Evolutionary conservation across 352 stramenopile genomes (phyloP).

Genomic region (Blastocystis sp.): DNA sequence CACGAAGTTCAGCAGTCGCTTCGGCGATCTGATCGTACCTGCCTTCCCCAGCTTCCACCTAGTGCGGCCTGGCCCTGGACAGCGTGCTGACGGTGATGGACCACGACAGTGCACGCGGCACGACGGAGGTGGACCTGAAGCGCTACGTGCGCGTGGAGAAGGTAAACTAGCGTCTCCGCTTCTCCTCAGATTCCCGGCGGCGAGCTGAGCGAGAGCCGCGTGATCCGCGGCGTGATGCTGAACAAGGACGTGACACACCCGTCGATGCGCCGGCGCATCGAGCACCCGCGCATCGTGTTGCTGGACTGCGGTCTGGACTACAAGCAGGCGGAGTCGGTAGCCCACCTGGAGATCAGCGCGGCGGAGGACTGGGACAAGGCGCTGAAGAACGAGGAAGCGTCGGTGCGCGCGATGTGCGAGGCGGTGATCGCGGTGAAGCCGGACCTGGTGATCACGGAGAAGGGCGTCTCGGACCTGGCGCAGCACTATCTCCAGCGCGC

Average conservation of each 20-base stretch:
- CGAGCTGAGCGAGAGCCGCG: constrained; percentile 80
- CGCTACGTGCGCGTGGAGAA: constrained; percentile 98
- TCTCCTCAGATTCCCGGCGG: constrained; percentile 75
- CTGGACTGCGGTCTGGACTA: constrained; percentile 97
- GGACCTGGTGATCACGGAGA: constrained; percentile 98
- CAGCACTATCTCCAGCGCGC: constrained; percentile 99
- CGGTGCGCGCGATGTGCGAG: constrained; percentile 95
- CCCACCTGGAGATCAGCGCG: constrained; percentile 94
- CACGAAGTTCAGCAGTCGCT: constrained; percentile 92
- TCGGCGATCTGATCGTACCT: constrained; percentile 71
- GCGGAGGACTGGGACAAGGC: constrained; percentile 95
- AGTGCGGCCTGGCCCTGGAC: constrained; percentile 86
- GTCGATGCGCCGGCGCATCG: constrained; percentile 93
- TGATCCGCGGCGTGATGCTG: constrained; percentile 97
- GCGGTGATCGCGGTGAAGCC: constrained; percentile 90
- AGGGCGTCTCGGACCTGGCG: constrained; percentile 94
- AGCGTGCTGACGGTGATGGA: constrained; percentile 82
- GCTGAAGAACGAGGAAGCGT: constrained; percentile 95
- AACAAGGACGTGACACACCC: constrained; percentile 99
- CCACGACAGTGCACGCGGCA: constrained; percentile 62
- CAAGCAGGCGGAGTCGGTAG: constrained; percentile 94
- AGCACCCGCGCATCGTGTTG: constrained; percentile 93
- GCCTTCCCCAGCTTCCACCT: constrained; percentile 63
- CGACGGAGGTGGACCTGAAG: constrained; percentile 95
- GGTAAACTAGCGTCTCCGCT: constrained; percentile 61